Evolutionary conservation across 805 yeast genomes (phyloP).

Genomic region (Saturnispora galanensis): DNA sequence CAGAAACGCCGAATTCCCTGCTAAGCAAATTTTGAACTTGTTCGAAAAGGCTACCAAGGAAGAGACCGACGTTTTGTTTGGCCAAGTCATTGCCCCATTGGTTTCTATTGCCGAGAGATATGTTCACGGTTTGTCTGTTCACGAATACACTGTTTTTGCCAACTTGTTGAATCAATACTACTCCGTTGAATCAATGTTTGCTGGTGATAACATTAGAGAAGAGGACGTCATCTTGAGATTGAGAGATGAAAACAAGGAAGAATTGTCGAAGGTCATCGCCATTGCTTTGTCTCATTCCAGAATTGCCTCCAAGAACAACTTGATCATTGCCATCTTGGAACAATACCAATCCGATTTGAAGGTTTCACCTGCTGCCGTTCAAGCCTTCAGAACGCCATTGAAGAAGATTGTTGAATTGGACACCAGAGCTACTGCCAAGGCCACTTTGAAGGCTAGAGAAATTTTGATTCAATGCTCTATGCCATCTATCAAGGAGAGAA

Average conservation of each 20-base stretch:
- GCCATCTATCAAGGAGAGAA: conserved; percentile 92
- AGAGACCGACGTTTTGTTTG: conserved; percentile 39
- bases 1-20: conserved; percentile 83
- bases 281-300: conserved; percentile 83
- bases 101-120: conserved; percentile 60
- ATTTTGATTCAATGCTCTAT: conserved; percentile 91
- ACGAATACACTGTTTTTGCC: conserved; percentile 72
- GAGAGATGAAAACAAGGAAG: conserved; percentile 79
- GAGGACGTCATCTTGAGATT: conserved; percentile 82
- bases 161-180: conserved; percentile 61
- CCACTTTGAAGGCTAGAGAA: conserved; percentile 91
- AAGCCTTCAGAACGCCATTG: conserved; percentile 62
- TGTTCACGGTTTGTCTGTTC: conserved; percentile 66
- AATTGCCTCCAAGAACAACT: conserved; percentile 85
- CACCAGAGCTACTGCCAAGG: conserved; percentile 84
- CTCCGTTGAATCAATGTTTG: conserved; percentile 67
- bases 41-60: conserved; percentile 52
- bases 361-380: conserved; percentile 54
- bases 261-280: conserved; percentile 60
- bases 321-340: conserved; percentile 75
- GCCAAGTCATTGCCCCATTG: conserved; percentile 62
- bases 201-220: conserved; percentile 66
- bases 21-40: conserved; percentile 68
- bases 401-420: conserved; percentile 80
- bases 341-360: conserved; percentile 75